Evolutionary conservation across 73 alveolate species (phyloP).

Genomic region (Paramecium caudatum): DNA sequence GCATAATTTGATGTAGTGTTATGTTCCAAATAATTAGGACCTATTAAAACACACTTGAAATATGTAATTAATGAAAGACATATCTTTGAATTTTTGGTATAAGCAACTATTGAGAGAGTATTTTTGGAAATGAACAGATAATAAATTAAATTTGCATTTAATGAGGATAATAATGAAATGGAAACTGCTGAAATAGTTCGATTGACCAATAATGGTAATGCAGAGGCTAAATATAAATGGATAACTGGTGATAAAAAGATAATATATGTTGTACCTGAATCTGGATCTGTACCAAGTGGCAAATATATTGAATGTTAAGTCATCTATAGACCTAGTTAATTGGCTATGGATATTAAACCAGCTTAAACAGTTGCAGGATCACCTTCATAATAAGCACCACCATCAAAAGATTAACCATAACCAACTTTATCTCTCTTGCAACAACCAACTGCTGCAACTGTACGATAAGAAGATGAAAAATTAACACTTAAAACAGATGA

Average conservation of each 20-base stretch:
- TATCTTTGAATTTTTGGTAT: constrained; percentile 90
- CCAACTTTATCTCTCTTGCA: background rate
- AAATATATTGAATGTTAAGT: constrained; percentile 58
- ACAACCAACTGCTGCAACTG: constrained; percentile 49
- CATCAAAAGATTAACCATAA: background rate
- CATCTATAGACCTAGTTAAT: constrained; percentile 63
- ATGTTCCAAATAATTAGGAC: constrained; percentile 82
- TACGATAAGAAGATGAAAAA: constrained; percentile 87
- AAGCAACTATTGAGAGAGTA: constrained; percentile 95
- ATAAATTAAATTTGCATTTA: constrained; percentile 86
- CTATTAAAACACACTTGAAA: constrained; percentile 88
- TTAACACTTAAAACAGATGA: constrained; percentile 91
- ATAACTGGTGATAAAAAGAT: constrained; percentile 78
- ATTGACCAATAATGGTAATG: constrained; percentile 97
- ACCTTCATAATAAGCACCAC: background rate
- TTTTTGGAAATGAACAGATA: constrained; percentile 84
- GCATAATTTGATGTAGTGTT: constrained; percentile 97
- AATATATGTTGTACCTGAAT: constrained; percentile 55
- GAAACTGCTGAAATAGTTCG: constrained; percentile 89
- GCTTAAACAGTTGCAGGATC: background rate
- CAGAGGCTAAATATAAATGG: constrained; percentile 95
- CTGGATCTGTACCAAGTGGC: constrained; percentile 69
- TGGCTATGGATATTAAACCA: background rate
- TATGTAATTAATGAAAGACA: constrained; percentile 95
- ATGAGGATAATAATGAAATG: constrained; percentile 97